Conservation (phyloP, 2,329 filamentous ascomycete species). For the Xylariaceae sp. region DNA sequence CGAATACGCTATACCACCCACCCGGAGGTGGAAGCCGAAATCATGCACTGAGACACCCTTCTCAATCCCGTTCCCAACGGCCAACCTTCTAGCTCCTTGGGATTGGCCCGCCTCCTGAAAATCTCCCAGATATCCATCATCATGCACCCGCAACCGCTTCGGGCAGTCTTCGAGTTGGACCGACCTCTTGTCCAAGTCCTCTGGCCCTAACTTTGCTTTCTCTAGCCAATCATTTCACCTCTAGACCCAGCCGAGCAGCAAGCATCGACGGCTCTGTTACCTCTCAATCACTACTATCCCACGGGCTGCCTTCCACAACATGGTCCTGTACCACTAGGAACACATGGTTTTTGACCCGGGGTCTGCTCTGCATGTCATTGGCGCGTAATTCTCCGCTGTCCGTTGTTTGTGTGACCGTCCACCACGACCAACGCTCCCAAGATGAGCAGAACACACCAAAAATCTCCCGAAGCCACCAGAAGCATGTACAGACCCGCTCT, state of each 20-base stretch:
- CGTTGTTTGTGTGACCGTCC: conserved; percentile 26
- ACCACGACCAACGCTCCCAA: conserved; percentile 22
- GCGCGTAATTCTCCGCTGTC: conserved; percentile 29
- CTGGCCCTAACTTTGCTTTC: too few relatives aligned
- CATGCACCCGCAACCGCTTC: background rate
- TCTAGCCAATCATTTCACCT: too few relatives aligned
- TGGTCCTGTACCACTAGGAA: conserved; percentile 25
- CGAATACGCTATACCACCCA: too few relatives aligned
- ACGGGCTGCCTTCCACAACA: conserved; percentile 2
- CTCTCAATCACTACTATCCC: background rate
- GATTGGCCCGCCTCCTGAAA: background rate
- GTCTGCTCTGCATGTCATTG: conserved; percentile 19
- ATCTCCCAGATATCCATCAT: background rate
- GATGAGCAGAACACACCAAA: conserved; percentile 28
- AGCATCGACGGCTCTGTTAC: background rate
- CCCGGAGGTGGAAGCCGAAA: too few relatives aligned
- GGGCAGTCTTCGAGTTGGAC: background rate
- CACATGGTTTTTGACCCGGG: conserved; percentile 28
- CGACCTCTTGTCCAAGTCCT: too few relatives aligned
- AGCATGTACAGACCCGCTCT: conserved; percentile 33
- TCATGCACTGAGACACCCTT: too few relatives aligned
- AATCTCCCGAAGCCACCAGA: conserved; percentile 32
- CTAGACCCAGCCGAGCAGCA: background rate
- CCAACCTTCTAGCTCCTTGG: background rate
- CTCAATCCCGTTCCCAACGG: background rate